Evolutionary conservation across 331 rosid species (phyloP).

Genomic region (Malus hybrid): DNA sequence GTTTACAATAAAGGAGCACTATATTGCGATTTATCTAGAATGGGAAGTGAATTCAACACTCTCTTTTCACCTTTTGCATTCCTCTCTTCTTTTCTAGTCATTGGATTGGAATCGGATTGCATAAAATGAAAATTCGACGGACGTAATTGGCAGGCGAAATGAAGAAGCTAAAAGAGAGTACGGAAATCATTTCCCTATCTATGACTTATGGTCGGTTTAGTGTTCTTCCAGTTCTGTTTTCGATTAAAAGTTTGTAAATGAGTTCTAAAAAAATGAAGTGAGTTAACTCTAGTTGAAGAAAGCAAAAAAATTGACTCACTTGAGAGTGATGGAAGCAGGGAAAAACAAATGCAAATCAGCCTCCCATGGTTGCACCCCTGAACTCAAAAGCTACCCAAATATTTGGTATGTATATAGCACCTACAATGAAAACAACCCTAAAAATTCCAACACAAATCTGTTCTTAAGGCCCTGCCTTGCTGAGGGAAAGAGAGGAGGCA

Average conservation of each 20-base stretch:
- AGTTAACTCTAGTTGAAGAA: neutral
- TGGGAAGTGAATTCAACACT: neutral
- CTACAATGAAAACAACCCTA: neutral
- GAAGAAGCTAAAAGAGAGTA: neutral
- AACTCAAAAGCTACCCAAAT: slow-evolving; percentile 23
- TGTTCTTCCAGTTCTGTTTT: neutral
- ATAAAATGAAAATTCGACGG: too few species aligned
- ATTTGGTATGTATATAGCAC: slow-evolving; percentile 20
- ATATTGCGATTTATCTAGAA: neutral
- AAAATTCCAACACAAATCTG: slow-evolving; percentile 11
- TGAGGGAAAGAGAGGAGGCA: slow-evolving; percentile 18
- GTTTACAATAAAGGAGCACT: neutral
- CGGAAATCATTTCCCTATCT: neutral
- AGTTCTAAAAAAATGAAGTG: neutral
- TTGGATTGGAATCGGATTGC: neutral
- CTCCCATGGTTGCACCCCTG: slow-evolving; percentile 19
- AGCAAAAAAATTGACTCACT: neutral
- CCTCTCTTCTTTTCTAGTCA: too few species aligned
- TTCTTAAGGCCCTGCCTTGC: slow-evolving; percentile 1
- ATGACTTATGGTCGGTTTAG: too few species aligned
- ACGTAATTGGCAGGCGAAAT: neutral
- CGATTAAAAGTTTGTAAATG: neutral
- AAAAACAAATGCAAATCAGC: slow-evolving; percentile 15
- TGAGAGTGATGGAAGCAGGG: slow-evolving; percentile 22
- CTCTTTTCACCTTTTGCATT: neutral